Conservation (phyloP, 2,329 filamentous ascomycete species). For the Metarhizium sp. region DNA sequence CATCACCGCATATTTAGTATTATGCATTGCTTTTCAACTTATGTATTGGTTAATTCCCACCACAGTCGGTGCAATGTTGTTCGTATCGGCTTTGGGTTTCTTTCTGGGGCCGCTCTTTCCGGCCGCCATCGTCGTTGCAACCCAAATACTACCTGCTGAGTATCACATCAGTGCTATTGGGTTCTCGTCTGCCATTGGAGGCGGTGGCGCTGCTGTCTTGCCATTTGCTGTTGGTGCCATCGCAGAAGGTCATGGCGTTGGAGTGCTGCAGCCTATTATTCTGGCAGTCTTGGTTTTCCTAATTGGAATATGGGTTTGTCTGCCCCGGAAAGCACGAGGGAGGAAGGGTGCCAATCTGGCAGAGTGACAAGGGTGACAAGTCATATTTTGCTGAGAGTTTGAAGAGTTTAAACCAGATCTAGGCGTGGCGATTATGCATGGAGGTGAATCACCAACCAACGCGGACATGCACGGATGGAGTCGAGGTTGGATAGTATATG, state of each 20-base stretch:
- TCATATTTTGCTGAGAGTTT: too few relatives aligned
- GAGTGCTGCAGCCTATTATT: conserved; percentile 47
- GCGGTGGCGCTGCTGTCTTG: conserved; percentile 58
- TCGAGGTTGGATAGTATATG: too few relatives aligned
- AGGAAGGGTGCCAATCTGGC: not conserved
- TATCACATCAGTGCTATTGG: conserved; percentile 74
- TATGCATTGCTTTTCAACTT: conserved; percentile 56
- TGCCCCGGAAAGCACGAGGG: conserved; percentile 24
- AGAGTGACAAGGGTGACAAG: not conserved
- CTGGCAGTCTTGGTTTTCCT: conserved; percentile 38
- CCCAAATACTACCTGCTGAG: conserved; percentile 62
- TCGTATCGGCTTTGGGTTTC: conserved; percentile 65
- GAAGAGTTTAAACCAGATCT: too few relatives aligned
- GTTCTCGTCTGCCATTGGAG: conserved; percentile 70
- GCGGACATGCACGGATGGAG: too few relatives aligned
- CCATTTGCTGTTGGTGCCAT: conserved; percentile 61
- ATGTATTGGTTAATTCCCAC: conserved; percentile 75
- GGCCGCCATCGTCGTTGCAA: conserved; percentile 61
- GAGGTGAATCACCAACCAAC: too few relatives aligned
- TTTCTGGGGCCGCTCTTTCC: conserved; percentile 75
- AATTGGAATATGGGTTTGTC: conserved; percentile 33
- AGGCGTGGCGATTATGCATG: too few relatives aligned
- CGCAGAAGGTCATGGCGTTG: conserved; percentile 46
- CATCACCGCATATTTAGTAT: conserved; percentile 52
- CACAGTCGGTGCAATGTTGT: conserved; percentile 64